Percentiles rank a stretch among this genome's conserved stretches.
phyloP scores from a whole-genome alignment of 2,329 filamentous ascomycete species.

The Paecilomyces formosus region DNA sequence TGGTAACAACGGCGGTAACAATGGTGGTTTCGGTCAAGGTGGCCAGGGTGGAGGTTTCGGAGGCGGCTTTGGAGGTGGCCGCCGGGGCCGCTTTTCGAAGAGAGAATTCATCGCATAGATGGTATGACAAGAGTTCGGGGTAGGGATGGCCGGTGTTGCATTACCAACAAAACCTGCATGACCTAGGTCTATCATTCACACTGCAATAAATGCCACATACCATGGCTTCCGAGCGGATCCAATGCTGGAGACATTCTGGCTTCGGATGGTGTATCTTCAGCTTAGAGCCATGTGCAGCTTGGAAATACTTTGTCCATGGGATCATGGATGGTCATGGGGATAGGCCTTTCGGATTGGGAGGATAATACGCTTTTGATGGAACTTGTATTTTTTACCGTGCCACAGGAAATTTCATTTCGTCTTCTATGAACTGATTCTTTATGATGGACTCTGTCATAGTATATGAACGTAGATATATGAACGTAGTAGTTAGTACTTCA shows the following conservation, averaged over 20 bases:
- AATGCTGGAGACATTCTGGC: background rate
- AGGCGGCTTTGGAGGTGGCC: slow-evolving; percentile 7
- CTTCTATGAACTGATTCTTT: background rate
- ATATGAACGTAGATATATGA: background rate
- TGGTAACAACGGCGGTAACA: slow-evolving; percentile 3
- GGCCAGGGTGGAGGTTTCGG: background rate
- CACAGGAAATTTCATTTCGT: background rate
- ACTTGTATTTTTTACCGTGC: background rate
- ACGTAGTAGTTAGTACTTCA: too few species aligned
- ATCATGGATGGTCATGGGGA: background rate
- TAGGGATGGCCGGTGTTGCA: background rate
- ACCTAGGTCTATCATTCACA: background rate
- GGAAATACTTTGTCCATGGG: background rate
- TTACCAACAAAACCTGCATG: background rate
- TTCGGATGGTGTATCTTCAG: background rate
- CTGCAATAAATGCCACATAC: background rate
- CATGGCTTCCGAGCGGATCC: background rate
- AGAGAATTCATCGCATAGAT: slow-evolving; percentile 12
- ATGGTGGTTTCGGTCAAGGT: slow-evolving; percentile 1
- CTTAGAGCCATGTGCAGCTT: background rate
- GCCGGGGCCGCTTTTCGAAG: slow-evolving; percentile 8
- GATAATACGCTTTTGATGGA: background rate
- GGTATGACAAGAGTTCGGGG: background rate
- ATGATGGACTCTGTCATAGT: background rate
- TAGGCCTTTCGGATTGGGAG: background rate